Evolutionary conservation across 768 basidiomycete species (phyloP).

Genomic region (Lactarius vividus): DNA sequence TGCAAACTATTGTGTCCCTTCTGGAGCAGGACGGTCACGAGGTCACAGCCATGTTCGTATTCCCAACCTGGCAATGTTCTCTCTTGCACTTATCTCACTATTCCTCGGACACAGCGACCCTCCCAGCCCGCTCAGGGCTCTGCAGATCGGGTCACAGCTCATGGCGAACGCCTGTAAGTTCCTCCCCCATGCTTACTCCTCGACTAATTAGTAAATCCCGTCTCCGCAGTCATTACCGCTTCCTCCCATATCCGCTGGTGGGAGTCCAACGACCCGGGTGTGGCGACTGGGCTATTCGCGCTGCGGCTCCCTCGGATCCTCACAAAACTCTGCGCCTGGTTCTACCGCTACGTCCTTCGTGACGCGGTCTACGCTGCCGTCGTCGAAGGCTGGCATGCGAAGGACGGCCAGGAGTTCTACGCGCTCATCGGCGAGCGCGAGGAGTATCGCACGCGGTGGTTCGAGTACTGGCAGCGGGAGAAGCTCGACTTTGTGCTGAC

Average conservation of each 20-base stretch:
- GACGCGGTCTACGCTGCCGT: constrained; percentile 55
- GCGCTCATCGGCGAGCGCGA: constrained; percentile 46
- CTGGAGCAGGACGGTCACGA: constrained; percentile 49
- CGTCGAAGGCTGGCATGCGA: constrained; percentile 47
- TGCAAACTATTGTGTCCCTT: constrained; percentile 44
- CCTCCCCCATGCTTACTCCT: constrained; percentile 27
- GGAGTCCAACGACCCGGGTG: constrained; percentile 51
- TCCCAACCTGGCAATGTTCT: background rate
- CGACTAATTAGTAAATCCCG: background rate
- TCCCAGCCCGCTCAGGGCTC: constrained; percentile 50
- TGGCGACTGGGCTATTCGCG: constrained; percentile 40
- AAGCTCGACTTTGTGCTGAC: constrained; percentile 62
- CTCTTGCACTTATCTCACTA: background rate
- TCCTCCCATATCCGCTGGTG: constrained; percentile 27
- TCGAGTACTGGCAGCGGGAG: constrained; percentile 41
- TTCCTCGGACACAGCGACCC: constrained; percentile 35
- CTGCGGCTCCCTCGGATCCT: constrained; percentile 48
- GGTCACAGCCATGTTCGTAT: constrained; percentile 48
- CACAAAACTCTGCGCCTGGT: constrained; percentile 49
- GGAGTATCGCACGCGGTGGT: constrained; percentile 42
- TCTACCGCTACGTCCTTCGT: constrained; percentile 48
- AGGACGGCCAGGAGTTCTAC: constrained; percentile 51
- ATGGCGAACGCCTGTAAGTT: constrained; percentile 48
- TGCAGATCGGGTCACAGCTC: constrained; percentile 52
- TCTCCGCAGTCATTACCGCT: constrained; percentile 32